Evolutionary conservation across 192 early-diverging fungal species (phyloP).

Genomic region (Obelidium mucronatum): DNA sequence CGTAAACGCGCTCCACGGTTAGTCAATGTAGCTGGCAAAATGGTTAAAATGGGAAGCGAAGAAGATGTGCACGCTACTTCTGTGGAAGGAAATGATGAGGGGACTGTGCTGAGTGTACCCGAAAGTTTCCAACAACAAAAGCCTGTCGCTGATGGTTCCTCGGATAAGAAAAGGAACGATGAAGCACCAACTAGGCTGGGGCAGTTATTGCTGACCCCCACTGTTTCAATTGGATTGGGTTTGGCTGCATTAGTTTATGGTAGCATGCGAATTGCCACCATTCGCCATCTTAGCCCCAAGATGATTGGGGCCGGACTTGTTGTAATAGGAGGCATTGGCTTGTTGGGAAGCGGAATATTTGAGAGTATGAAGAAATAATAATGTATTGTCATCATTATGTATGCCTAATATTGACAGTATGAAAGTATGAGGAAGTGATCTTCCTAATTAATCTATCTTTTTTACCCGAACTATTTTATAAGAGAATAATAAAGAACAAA

Average conservation of each 20-base stretch:
- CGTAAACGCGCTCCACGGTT: slow-evolving; percentile 39
- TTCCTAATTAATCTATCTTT: too few relatives aligned
- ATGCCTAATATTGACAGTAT: neutral
- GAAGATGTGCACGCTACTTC: neutral
- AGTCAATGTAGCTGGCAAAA: slow-evolving; percentile 50
- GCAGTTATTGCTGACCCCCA: neutral
- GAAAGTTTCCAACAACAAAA: slow-evolving; percentile 5
- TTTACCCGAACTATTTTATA: neutral
- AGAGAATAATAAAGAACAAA: too few relatives aligned
- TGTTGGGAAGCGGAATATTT: slow-evolving; percentile 14
- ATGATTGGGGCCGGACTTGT: neutral
- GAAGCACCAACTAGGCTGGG: neutral
- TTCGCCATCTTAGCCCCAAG: neutral
- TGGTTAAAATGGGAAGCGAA: slow-evolving; percentile 42
- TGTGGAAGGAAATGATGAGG: slow-evolving; percentile 30
- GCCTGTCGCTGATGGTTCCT: neutral
- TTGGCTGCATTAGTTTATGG: slow-evolving; percentile 19
- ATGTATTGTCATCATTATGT: slow-evolving; percentile 3
- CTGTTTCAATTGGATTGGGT: neutral
- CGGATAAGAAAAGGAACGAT: neutral
- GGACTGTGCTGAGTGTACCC: slow-evolving; percentile 31
- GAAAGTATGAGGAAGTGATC: too few relatives aligned
- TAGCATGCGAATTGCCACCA: neutral
- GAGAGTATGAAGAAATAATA: neutral
- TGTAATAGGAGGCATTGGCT: slow-evolving; percentile 2